Evolutionary conservation across 257 asterid species (phyloP).

Genomic region (Nicotiana paniculata): DNA sequence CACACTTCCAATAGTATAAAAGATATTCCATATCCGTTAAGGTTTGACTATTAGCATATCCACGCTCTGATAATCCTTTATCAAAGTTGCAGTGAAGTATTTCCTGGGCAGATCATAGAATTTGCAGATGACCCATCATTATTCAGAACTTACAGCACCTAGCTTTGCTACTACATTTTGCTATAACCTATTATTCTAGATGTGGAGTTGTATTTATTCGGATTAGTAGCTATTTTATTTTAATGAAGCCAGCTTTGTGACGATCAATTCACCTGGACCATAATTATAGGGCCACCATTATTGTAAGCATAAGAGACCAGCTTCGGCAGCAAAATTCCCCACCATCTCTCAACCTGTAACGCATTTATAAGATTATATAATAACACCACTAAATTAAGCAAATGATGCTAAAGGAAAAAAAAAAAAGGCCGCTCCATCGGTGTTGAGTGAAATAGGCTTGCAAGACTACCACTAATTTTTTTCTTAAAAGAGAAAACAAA

Average conservation of each 20-base stretch:
- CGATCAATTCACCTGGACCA: conserved; percentile 69
- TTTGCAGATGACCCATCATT: not conserved
- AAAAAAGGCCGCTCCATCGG: not conserved
- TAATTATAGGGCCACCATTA: conserved; percentile 87
- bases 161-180: not conserved
- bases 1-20: not conserved
- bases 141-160: not conserved
- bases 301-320: conserved; percentile 60
- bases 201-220: not conserved
- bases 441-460: not conserved
- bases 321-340: conserved; percentile 77
- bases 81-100: not conserved
- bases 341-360: conserved; percentile 82
- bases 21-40: not conserved
- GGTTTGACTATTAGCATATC: not conserved
- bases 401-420: not conserved
- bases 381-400: not conserved
- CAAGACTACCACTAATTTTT: not conserved
- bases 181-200: not conserved
- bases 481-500: not conserved
- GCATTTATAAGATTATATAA: conserved; percentile 5
- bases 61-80: not conserved
- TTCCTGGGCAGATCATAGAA: not conserved
- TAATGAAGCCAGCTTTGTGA: not conserved
- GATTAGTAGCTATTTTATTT: not conserved